Evolutionary conservation across 352 stramenopile species (phyloP), one percentile per base, ranked within the genome.

Genomic region (Thalassiosira hispida): DNA sequence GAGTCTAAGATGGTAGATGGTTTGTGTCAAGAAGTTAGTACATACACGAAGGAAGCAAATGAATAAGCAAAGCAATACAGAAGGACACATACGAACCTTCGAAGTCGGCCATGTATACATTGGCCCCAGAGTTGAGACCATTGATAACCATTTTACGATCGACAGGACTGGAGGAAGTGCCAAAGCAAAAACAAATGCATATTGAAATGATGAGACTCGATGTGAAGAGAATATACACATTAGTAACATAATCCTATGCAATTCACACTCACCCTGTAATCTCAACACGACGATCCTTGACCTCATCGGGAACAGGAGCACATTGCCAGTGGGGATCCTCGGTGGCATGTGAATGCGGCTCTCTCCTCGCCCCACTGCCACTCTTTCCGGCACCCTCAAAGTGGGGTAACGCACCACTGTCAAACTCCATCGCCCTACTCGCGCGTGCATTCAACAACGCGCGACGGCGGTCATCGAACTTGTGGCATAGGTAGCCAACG

Each of bases 141-240:
- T 98, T 98, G 75, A 98, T 98, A 5, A 98, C 95, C 96, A 98
- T 98, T 91, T 98, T 98, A 33, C 96, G 93, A 89, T 98, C 94
- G 27, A 98, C 94, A 27, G 76, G 68, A 22, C 62, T 80, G 23
- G 4, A 38, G 64, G 8, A 46, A 31, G 22, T 31, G 40, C 35
- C 16, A 33, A 40, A 59, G 5, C 16, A 57, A 16, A n/a, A 20
- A 9, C 27, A 52, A 27, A 33, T 18, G 3, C 8, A 1, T 6
- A 51, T 67, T 14, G 49, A 7, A 56, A 27, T 22, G 46, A 66
- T 16, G 22, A 59, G 61, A 44, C 16, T 29, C 31, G 8, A 31
- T 29, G 31, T 12, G 31, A 47, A 22, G 8, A 49, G 23, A 66
- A 18, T 25, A 22, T 49, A 55, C 38, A n/a, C 56, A 52, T 14